Base-by-base conservation (phyloP, 768 basidiomycete genomes). In the Paxillus involutus region DNA sequence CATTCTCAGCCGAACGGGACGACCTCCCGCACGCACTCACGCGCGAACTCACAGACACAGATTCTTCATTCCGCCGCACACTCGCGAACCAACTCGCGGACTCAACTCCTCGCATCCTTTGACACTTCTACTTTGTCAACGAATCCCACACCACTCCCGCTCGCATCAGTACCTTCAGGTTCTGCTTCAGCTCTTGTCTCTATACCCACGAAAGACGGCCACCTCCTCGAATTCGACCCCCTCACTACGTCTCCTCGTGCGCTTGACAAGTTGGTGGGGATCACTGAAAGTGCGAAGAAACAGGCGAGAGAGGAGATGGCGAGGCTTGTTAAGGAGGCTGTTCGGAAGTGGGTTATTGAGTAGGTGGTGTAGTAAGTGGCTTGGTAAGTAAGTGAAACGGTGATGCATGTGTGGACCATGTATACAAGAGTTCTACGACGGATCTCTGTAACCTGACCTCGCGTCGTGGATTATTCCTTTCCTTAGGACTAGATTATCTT, bases 191-290 rank as follows among this genome's bases (percentile, higher is more conserved):
- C 86, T 3, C 71, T 89, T 32, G 84, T 91, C 12, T 83, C 87
- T 1, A 85, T 94, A n/a, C 84, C 89, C 5, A 91, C 86, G 0
- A 82, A 79, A 39, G 90, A 93, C 59, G 93, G 93, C 0, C 84
- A 88, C 60, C 69, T 88, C n/a, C 77, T 96, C 24, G 85, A 87
- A 66, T 94, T 96, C 62, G 88, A 96, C 60, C 92, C 93, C 9
- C 73, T 95, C 41, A 77, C 79, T 54, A 85, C 88, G 13, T 84
- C 87, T 2, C 85, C 91, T 1, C 77, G 79, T 3, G 77, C 88
- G 45, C 72, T 95, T 30, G 88, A 92, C 62, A 83, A 81, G 32
- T 76, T 91, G 8, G 85, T 89, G 49, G 89, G 89, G 5, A 88
- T 93, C 55, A 83, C 88, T 0, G 83, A 86, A 52, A 88, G 86